Base-by-base conservation (phyloP, 257 asterid species). In the Fraxinus excelsior region DNA sequence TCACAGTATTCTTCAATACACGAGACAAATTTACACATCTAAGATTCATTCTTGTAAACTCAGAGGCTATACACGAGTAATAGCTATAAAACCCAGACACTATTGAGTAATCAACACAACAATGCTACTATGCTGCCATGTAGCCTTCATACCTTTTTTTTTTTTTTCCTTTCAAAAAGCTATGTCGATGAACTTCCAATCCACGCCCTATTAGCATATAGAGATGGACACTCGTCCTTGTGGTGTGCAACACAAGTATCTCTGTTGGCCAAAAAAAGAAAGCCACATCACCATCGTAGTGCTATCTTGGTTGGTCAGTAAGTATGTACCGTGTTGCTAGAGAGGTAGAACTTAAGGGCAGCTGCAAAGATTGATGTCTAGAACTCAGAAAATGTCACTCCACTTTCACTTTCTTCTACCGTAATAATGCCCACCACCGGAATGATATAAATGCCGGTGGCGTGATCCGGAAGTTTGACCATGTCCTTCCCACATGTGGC, bases 341-440 rank as follows among this genome's bases (percentile, higher is more conserved):
- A 11, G 68, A 62, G 34, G 21, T 25, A 44, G 19, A 56, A 56
- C 64, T 53, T 5, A 51, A 16, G 62, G 64, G 31, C 29, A 60
- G 14, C 67, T 21, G 67, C 67, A 60, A 60, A 14, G 10, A 23
- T 23, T 60, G 67, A 60, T 60, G 16, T 23, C 29, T 23, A 60
- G 14, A 60, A 21, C 32, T 60, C 25, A 11, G 18, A 60, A 23
- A 7, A 38, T 60, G 32, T 60, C 67, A 23, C 31, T 21, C 1
- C 16, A 60, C 16, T 60, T 56, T 60, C 67, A 60, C 67, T 25
- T 86, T 79, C 97, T 88, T 81, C 99, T 87, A 69, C 92, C 88
- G 58, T 93, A 91, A 84, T 88, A 89, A 69, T 87, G 58, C 56
- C 99, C 99, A 31, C 97, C 96, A 62, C 97, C 97, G 0, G 97